phyloP scores from a whole-genome alignment of 164 flowering plant species.

The Malania oleifera region DNA sequence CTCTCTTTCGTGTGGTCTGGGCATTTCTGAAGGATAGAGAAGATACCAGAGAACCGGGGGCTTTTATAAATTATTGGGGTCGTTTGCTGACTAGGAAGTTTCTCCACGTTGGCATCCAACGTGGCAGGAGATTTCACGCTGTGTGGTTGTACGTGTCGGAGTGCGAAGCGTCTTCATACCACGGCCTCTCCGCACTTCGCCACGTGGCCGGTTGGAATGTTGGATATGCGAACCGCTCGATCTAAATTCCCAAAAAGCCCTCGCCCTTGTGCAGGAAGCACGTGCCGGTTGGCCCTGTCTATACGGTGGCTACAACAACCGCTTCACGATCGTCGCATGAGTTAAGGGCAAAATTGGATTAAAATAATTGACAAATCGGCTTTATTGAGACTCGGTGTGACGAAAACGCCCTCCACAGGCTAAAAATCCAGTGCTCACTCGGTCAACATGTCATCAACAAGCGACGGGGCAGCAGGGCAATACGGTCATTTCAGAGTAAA shows the following conservation, averaged over 20 bases:
- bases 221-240: not conserved
- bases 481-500: no score
- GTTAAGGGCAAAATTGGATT: no score
- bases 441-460: not conserved
- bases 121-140: not conserved
- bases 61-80: conserved; percentile 1
- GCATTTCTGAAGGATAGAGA: no score
- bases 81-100: conserved; percentile 2
- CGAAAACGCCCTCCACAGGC: not conserved
- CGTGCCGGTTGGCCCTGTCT: conserved; percentile 5
- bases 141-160: conserved; percentile 6
- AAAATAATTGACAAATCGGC: no score
- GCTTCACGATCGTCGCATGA: conserved; percentile 8
- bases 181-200: not conserved
- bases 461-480: no score
- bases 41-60: no score
- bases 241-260: conserved; percentile 1
- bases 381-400: no score
- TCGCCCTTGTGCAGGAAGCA: not conserved
- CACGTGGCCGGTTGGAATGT: conserved; percentile 2
- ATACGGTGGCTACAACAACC: not conserved
- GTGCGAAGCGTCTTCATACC: not conserved
- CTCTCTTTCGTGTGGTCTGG: not conserved
- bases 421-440: no score
- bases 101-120: conserved; percentile 4